These are phyloP conservation scores for Coemansia sp. DNA, from an alignment of 371 early-diverging fungal species.

Conservation along the genomic window DNA sequence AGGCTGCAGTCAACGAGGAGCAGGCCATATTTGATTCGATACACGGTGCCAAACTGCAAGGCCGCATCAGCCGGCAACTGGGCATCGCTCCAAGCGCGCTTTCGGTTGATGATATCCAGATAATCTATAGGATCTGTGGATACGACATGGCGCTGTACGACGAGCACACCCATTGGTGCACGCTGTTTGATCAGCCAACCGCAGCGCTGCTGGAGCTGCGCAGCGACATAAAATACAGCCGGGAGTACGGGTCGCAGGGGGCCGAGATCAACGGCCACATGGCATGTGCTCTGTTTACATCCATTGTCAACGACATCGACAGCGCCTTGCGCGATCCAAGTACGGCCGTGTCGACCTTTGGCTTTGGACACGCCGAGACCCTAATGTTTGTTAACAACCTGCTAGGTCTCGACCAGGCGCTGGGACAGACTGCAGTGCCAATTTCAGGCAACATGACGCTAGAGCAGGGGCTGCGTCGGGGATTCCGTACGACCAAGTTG, in stretches of 20 bases:
- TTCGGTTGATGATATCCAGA: constrained; percentile 6
- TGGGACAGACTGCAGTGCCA: constrained; percentile 14
- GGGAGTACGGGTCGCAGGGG: constrained; percentile 35
- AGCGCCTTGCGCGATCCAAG: constrained; percentile 6
- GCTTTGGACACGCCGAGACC: constrained; percentile 44
- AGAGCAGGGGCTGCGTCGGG: constrained; percentile 5
- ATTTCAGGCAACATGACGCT: constrained; percentile 29
- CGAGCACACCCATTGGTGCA: constrained; percentile 25
- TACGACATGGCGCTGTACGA: constrained; percentile 29
- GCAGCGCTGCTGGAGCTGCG: constrained; percentile 34
- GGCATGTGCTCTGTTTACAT: constrained; percentile 30
- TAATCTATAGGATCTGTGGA: constrained; percentile 31
- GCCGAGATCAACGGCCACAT: constrained; percentile 21
- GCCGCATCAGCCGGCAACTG: constrained; percentile 6
- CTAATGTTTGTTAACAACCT: constrained; percentile 37
- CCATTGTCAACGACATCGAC: constrained; percentile 16
- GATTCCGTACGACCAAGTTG: constrained; percentile 24
- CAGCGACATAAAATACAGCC: constrained; percentile 38
- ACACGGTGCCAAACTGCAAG: constrained; percentile 8
- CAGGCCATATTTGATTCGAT: constrained; percentile 15
- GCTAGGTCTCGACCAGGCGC: constrained; percentile 17
- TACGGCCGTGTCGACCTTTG: constrained; percentile 25
- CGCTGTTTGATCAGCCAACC: constrained; percentile 19
- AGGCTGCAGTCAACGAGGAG: constrained; percentile 1
- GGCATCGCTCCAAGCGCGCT: neutral